These are phyloP conservation scores for Aureobasidium sp. DNA, from an alignment of 2,329 filamentous ascomycete species.

Conservation along the genomic window DNA sequence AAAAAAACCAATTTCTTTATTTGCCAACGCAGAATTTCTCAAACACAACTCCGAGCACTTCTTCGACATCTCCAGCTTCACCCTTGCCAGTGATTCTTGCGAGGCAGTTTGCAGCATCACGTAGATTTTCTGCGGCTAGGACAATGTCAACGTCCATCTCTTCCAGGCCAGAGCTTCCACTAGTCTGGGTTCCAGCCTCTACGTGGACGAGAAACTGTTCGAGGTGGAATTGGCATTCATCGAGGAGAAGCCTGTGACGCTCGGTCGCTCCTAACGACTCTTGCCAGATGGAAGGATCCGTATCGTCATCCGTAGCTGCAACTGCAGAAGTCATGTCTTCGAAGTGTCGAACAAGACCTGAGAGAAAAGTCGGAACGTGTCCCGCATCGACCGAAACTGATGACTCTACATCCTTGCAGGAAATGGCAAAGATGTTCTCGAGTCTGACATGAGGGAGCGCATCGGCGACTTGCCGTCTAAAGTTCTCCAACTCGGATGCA, in stretches of 20 bases:
- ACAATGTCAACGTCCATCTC: constrained; percentile 66
- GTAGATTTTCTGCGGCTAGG: constrained; percentile 79
- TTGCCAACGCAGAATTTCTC: constrained; percentile 60
- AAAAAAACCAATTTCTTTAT: constrained; percentile 16
- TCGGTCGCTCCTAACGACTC: constrained; percentile 86
- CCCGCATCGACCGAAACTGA: constrained; percentile 24
- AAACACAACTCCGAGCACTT: constrained; percentile 92
- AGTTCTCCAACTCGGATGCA: not conserved
- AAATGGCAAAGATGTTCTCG: constrained; percentile 55
- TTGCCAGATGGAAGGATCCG: constrained; percentile 61
- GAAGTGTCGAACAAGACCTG: constrained; percentile 61
- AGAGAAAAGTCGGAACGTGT: constrained; percentile 60
- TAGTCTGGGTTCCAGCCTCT: not conserved
- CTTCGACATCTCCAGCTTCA: constrained; percentile 82
- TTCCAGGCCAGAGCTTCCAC: constrained; percentile 15
- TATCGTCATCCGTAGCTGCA: constrained; percentile 27
- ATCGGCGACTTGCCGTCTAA: constrained; percentile 26
- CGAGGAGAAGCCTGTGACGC: constrained; percentile 74
- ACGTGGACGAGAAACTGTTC: constrained; percentile 62
- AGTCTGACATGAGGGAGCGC: constrained; percentile 35
- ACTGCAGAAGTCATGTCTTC: constrained; percentile 53
- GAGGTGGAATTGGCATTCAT: constrained; percentile 62
- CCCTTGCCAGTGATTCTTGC: constrained; percentile 81
- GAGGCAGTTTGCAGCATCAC: constrained; percentile 70
- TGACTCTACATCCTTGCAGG: constrained; percentile 47